Evolutionary conservation across 768 basidiomycete species (phyloP).

Genomic region (Coprinellus aureogranulatus): DNA sequence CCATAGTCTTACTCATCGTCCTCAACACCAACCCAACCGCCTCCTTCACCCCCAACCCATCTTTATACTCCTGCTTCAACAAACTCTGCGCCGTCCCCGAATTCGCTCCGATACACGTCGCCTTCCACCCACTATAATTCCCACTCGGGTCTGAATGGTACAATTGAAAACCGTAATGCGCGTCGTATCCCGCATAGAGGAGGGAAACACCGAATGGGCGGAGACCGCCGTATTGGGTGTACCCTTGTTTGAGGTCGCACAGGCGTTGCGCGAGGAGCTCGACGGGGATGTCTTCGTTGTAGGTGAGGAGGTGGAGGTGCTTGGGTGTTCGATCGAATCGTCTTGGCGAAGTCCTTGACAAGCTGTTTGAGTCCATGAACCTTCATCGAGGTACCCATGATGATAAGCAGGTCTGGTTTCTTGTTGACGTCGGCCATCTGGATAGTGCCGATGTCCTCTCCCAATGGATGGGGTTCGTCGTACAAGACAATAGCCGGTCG

Average conservation of each 20-base stretch:
- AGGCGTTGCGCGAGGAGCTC: constrained; percentile 91
- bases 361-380: constrained; percentile 93
- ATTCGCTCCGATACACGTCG: constrained; percentile 98
- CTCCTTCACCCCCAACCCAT: constrained; percentile 86
- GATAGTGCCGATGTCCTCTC: constrained; percentile 86
- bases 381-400: constrained; percentile 97
- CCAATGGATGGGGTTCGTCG: constrained; percentile 88
- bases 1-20: constrained; percentile 99
- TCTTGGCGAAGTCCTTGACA: constrained; percentile 89
- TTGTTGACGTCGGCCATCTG: constrained; percentile 72
- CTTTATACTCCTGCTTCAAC: constrained; percentile 98
- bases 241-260: constrained; percentile 98
- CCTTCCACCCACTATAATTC: constrained; percentile 98
- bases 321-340: constrained; percentile 57
- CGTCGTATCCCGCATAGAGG: constrained; percentile 95
- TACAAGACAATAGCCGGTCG: constrained; percentile 94
- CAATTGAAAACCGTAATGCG: constrained; percentile 93
- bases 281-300: constrained; percentile 98
- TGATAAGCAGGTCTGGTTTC: constrained; percentile 88
- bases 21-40: constrained; percentile 88
- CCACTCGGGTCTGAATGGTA: constrained; percentile 99
- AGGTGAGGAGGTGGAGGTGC: constrained; percentile 85
- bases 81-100: constrained; percentile 93
- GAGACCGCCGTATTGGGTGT: constrained; percentile 95
- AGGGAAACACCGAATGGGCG: constrained; percentile 98